phyloP scores from a whole-genome alignment of 257 asterid genomes.

The Solanum dulcamara region DNA sequence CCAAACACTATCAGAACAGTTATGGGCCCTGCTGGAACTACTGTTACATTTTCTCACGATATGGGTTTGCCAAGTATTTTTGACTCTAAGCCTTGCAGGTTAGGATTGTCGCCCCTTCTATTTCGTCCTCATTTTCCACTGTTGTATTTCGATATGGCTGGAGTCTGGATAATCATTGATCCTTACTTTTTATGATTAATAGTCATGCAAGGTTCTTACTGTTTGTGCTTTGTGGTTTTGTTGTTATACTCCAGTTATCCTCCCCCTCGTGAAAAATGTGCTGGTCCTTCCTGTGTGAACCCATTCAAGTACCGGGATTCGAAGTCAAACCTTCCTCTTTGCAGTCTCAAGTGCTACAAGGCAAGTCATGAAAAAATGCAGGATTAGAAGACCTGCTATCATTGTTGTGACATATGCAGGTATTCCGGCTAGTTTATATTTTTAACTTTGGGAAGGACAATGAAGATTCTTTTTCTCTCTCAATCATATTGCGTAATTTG shows the following conservation, averaged over 20 bases:
- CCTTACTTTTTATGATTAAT: not conserved
- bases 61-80: constrained; percentile 71
- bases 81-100: constrained; percentile 48
- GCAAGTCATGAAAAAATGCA: constrained; percentile 40
- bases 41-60: constrained; percentile 61
- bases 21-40: constrained; percentile 76
- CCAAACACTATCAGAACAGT: constrained; percentile 63
- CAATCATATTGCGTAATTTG: too few species aligned
- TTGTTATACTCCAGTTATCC: constrained; percentile 60
- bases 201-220: not conserved
- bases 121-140: not conserved
- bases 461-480: too few species aligned
- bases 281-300: constrained; percentile 72
- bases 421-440: too few species aligned
- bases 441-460: too few species aligned
- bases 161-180: not conserved
- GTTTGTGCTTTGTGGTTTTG: constrained; percentile 2
- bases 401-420: not conserved
- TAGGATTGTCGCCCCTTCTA: not conserved
- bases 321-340: constrained; percentile 79
- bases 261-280: constrained; percentile 84
- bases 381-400: not conserved
- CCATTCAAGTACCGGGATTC: constrained; percentile 82
- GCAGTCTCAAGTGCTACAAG: constrained; percentile 93
- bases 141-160: not conserved